Percentiles rank a stretch among this genome's conserved stretches.
These are phyloP conservation scores for Moringa oleifera DNA, from an alignment of 345 rosid genomes.

Conservation along the genomic window DNA sequence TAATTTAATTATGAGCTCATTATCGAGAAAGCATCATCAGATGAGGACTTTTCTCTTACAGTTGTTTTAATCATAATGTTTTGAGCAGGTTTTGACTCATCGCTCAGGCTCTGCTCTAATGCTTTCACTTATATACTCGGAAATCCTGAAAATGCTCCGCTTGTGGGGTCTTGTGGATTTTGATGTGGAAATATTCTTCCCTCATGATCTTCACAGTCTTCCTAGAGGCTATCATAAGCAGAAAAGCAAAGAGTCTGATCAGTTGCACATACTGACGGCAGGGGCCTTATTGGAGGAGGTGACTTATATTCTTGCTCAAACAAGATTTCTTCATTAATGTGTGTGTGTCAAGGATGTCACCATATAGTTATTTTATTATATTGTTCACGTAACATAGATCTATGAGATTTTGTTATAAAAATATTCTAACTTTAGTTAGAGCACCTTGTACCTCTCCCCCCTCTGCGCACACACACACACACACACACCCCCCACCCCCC, in stretches of 20 bases:
- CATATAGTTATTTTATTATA: too few species aligned
- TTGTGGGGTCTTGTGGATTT: conserved; percentile 51
- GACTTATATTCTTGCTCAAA: background rate
- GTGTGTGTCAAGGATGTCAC: too few species aligned
- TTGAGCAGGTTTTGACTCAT: conserved; percentile 55
- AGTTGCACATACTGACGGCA: conserved; percentile 42
- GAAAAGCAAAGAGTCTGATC: conserved; percentile 57
- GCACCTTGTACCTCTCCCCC: too few species aligned
- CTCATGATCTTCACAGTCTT: conserved; percentile 43
- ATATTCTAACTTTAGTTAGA: too few species aligned
- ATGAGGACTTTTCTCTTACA: background rate
- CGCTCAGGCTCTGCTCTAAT: conserved; percentile 56
- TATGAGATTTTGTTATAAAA: too few species aligned
- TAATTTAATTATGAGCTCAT: background rate
- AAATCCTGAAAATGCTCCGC: conserved; percentile 58
- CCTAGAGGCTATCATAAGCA: conserved; percentile 60
- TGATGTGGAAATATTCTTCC: conserved; percentile 56
- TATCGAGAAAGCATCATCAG: background rate
- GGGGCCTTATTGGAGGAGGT: conserved; percentile 46
- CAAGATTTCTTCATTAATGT: too few species aligned
- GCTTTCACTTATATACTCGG: conserved; percentile 53
- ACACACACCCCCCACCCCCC: too few species aligned
- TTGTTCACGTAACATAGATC: too few species aligned
- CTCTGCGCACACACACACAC: too few species aligned
- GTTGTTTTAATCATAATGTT: conserved; percentile 12